These are phyloP conservation scores for Raddia distichophylla DNA, from an alignment of 176 grass and related monocot species.

Conservation along the genomic window DNA sequence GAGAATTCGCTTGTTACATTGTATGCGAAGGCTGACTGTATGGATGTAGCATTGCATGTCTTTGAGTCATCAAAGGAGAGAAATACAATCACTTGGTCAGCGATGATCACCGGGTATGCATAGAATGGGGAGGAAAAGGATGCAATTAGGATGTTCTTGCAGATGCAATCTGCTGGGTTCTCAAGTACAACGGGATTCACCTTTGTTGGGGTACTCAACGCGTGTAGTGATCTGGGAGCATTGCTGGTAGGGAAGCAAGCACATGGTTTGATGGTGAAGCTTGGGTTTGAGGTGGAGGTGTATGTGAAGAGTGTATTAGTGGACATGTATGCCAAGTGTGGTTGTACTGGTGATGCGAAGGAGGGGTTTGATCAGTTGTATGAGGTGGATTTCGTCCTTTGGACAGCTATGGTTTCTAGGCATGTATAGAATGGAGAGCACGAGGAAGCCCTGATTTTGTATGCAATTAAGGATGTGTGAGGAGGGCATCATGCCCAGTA, in stretches of 20 bases:
- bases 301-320: constrained; percentile 80
- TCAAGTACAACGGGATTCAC: constrained; percentile 70
- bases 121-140: constrained; percentile 62
- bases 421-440: constrained; percentile 80
- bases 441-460: constrained; percentile 64
- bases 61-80: constrained; percentile 57
- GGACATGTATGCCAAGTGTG: constrained; percentile 79
- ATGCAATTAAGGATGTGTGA: constrained; percentile 64
- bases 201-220: constrained; percentile 73
- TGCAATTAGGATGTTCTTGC: constrained; percentile 54
- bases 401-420: constrained; percentile 68
- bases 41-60: constrained; percentile 55
- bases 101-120: constrained; percentile 65
- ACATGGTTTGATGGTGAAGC: constrained; percentile 68
- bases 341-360: constrained; percentile 60
- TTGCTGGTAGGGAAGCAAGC: constrained; percentile 60
- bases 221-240: constrained; percentile 51
- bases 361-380: constrained; percentile 63
- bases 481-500: constrained; percentile 60
- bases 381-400: constrained; percentile 60
- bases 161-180: constrained; percentile 65
- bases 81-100: constrained; percentile 83
- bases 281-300: constrained; percentile 61
- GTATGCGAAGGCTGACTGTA: constrained; percentile 63
- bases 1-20: constrained; percentile 76